phyloP scores from a whole-genome alignment of 2,329 filamentous ascomycete genomes.

The Xylariales sp. region DNA sequence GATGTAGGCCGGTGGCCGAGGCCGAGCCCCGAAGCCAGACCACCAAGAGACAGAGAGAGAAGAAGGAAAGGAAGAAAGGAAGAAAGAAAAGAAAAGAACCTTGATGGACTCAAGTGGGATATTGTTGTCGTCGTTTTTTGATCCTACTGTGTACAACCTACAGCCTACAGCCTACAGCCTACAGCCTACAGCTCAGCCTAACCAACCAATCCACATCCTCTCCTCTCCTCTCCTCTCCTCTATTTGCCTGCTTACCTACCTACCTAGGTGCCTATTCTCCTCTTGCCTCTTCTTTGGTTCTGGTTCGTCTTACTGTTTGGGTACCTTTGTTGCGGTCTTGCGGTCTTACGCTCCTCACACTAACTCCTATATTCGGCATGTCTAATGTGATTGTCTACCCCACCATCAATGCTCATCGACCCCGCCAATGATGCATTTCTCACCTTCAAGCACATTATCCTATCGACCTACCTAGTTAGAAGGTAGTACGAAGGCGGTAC shows the following conservation, averaged over 20 bases:
- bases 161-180: too few species aligned
- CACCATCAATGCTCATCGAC: conserved; percentile 19
- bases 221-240: too few species aligned
- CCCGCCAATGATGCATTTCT: conserved; percentile 21
- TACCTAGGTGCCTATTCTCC: too few species aligned
- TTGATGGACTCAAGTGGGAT: background rate
- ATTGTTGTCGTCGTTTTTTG: too few species aligned
- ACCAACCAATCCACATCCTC: too few species aligned
- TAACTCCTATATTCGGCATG: background rate
- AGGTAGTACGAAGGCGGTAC: background rate
- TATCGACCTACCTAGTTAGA: background rate
- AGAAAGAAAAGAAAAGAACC: background rate
- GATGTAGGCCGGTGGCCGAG: background rate
- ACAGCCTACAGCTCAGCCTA: too few species aligned
- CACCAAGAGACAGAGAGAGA: background rate
- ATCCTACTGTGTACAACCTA: background rate
- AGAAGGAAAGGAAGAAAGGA: background rate
- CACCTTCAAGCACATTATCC: conserved; percentile 9
- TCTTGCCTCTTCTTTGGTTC: too few species aligned
- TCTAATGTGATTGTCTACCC: conserved; percentile 7
- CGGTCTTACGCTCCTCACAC: too few species aligned
- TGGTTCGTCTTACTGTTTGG: too few species aligned
- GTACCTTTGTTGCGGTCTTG: too few species aligned
- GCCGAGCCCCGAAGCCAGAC: too few species aligned
- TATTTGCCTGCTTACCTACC: too few species aligned